A percentile compares a stretch with the other conserved stretches of the same genome.
Conservation (phyloP, 352 stramenopile species). For the Elongisporangium anandrum region DNA sequence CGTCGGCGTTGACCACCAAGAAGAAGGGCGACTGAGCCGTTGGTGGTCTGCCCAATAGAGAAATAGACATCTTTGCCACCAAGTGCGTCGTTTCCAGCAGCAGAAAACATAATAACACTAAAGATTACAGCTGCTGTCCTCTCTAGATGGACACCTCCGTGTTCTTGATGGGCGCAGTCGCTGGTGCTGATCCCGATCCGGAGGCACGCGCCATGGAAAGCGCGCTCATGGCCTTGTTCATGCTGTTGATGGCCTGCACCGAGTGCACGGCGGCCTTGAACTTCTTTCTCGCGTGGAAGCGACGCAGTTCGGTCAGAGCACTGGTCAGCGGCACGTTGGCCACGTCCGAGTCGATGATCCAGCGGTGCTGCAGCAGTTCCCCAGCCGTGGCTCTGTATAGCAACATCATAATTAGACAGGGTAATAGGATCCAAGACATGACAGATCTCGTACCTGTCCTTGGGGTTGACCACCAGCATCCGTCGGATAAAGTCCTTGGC, state of each 20-base stretch:
- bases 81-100: neutral
- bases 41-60: constrained; percentile 2
- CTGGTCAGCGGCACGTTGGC: constrained; percentile 70
- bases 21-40: constrained; percentile 24
- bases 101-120: constrained; percentile 1
- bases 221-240: constrained; percentile 66
- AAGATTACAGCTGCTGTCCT: constrained; percentile 13
- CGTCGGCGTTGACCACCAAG: constrained; percentile 4
- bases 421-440: too few species aligned
- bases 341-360: constrained; percentile 68
- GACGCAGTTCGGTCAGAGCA: constrained; percentile 68
- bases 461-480: constrained; percentile 82
- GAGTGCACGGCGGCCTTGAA: constrained; percentile 82
- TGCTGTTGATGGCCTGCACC: constrained; percentile 73
- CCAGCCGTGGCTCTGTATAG: constrained; percentile 31
- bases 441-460: constrained; percentile 42
- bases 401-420: too few species aligned
- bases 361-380: constrained; percentile 68
- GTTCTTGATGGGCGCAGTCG: constrained; percentile 15
- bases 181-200: constrained; percentile 2
- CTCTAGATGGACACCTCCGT: constrained; percentile 43
- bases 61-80: neutral
- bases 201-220: constrained; percentile 17
- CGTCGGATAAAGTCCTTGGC: constrained; percentile 88
- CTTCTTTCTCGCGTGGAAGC: constrained; percentile 79